These are phyloP conservation scores for Stenogyne calaminthoides DNA, from an alignment of 305 asterid species.

Conservation along the genomic window DNA sequence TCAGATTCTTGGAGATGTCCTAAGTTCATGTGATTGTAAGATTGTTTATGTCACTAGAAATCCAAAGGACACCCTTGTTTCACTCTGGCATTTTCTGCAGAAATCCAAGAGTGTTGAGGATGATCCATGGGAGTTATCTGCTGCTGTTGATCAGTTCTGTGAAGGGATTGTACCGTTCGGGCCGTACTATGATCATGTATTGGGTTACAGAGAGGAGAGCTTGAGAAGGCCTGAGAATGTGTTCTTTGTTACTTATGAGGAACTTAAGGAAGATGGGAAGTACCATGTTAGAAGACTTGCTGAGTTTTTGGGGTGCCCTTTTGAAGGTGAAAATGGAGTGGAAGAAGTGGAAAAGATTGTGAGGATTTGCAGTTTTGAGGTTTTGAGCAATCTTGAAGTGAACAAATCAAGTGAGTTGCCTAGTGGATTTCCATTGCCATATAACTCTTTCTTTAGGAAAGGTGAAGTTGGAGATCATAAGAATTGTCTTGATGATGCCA, in stretches of 20 bases:
- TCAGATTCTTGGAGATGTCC: constrained; percentile 33
- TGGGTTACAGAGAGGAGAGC: constrained; percentile 45
- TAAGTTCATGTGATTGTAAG: constrained; percentile 31
- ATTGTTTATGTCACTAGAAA: constrained; percentile 47
- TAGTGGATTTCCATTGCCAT: constrained; percentile 45
- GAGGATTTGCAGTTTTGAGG: constrained; percentile 54
- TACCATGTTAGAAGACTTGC: constrained; percentile 34
- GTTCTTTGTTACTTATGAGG: constrained; percentile 51
- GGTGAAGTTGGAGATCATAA: constrained; percentile 52
- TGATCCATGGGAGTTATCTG: constrained; percentile 47
- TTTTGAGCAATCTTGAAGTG: constrained; percentile 40
- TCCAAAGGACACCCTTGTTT: constrained; percentile 51
- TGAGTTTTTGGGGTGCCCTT: constrained; percentile 53
- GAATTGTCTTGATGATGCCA: constrained; percentile 42
- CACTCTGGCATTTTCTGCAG: constrained; percentile 45
- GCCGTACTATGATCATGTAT: constrained; percentile 60
- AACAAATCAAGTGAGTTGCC: constrained; percentile 47
- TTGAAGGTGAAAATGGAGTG: constrained; percentile 26
- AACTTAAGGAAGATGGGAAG: constrained; percentile 35
- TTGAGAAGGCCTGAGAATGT: constrained; percentile 40
- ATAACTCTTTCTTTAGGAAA: constrained; percentile 50
- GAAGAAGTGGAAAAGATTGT: constrained; percentile 42
- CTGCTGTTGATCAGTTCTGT: constrained; percentile 56
- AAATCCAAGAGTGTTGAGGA: constrained; percentile 12
- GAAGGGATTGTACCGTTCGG: constrained; percentile 49